Evolutionary conservation across 164 flowering plant species (phyloP).

Genomic region (Litsea cubeba): DNA sequence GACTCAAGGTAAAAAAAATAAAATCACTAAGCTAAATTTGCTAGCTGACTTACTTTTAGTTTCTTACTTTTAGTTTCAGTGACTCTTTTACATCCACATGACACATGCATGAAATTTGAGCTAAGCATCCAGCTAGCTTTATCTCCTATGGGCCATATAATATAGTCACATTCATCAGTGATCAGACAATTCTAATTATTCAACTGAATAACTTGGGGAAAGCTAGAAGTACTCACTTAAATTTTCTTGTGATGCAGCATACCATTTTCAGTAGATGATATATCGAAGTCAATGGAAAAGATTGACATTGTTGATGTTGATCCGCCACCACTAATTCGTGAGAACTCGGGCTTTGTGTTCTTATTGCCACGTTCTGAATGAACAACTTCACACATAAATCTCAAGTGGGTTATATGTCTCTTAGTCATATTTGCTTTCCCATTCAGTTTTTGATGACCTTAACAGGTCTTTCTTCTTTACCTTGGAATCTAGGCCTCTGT

Average conservation of each 20-base stretch:
- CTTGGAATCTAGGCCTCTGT: not conserved
- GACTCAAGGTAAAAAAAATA: constrained; percentile 52
- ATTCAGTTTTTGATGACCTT: not conserved
- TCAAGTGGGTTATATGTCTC: not conserved
- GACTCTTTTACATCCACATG: not conserved
- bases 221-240: not conserved
- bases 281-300: constrained; percentile 92
- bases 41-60: not conserved
- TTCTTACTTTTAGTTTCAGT: too few species aligned
- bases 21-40: not conserved
- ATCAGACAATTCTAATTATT: too few species aligned
- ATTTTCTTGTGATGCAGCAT: constrained; percentile 52
- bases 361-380: constrained; percentile 63
- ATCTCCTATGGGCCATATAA: not conserved
- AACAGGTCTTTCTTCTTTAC: not conserved
- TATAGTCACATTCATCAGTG: too few species aligned
- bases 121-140: not conserved
- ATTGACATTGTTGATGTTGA: constrained; percentile 76
- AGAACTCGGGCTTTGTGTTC: constrained; percentile 90
- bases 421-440: not conserved
- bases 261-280: constrained; percentile 91
- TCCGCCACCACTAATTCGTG: constrained; percentile 90
- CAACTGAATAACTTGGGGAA: too few species aligned
- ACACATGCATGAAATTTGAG: not conserved
- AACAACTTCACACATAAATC: not conserved